Evolutionary conservation across 305 asterid genomes (phyloP), one percentile per base, ranked within the genome.

Genomic region (Ruellia speciosa): DNA sequence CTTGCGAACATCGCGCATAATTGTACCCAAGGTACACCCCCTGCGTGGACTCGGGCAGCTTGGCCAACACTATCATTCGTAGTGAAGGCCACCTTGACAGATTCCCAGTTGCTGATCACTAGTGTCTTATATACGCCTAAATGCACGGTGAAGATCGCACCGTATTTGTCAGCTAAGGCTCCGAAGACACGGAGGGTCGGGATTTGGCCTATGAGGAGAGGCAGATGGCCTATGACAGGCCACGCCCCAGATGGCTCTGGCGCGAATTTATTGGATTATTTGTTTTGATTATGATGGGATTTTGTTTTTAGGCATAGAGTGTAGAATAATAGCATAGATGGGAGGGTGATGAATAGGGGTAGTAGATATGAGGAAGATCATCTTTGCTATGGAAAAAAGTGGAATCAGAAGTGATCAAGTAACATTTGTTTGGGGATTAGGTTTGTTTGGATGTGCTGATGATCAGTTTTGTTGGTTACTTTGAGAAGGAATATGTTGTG

Each of bases 151-250:
- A 75, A 78, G 9, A 78, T 52, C 0, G 87, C 68, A 7, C 90
- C 90, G 10, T 71, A 54, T 37, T 55, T 54, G 15, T 79, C 78
- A 3, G 87, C 77, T 14, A 79, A n/a, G 17, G 59, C 63, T 58
- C 55, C 86, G 9, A 77, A 51, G 15, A 33, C 62, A 39, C 65
- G n/a, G n/a, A n/a, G n/a, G n/a, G n/a, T n/a, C 57, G 6, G 58
- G 52, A 49, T 24, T 54, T n/a, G 5, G 14, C 69, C 71, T 8
- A 56, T 59, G 11, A 82, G 72, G 7, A 72, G 49, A 31, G 37
- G 82, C 14, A 82, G 78, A 56, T 82, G 90, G 54, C 90, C 90
- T 15, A 80, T 69, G 2, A 79, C 10, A 2, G 86, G 90, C 90
- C 76, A 73, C 4, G 72, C 77, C 39, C 90, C 84, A 6, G 67